Percentiles rank a stretch among this genome's conserved stretches.
These are phyloP conservation scores for Coemansia sp. DNA, from an alignment of 192 early-diverging fungal species.

Conservation along the genomic window DNA sequence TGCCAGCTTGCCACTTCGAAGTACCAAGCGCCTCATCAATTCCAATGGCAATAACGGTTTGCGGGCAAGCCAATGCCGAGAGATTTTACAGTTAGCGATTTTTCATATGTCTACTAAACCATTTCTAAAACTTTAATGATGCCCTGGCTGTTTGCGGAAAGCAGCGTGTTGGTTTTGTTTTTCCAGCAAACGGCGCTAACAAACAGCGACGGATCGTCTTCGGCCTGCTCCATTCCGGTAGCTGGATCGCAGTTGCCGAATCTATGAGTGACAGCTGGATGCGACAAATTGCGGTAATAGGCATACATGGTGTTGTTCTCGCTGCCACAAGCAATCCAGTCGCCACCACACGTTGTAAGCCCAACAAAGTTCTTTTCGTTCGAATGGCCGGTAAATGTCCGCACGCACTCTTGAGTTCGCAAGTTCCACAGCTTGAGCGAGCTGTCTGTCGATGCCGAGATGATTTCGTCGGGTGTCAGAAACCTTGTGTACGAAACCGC, in stretches of 20 bases:
- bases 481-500: conserved; percentile 96
- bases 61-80: too few species aligned
- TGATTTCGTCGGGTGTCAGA: conserved; percentile 68
- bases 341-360: conserved; percentile 66
- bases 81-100: too few species aligned
- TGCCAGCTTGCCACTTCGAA: too few species aligned
- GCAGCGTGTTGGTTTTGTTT: conserved; percentile 66
- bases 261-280: conserved; percentile 69
- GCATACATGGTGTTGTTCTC: conserved; percentile 89
- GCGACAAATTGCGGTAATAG: conserved; percentile 72
- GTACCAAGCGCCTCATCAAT: too few species aligned
- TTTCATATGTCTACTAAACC: conserved; percentile 29
- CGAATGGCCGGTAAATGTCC: conserved; percentile 79
- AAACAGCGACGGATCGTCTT: conserved; percentile 71
- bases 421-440: conserved; percentile 87
- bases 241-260: conserved; percentile 75
- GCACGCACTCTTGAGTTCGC: conserved; percentile 54
- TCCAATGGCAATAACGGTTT: too few species aligned
- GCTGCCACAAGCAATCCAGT: conserved; percentile 91
- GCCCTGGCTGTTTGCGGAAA: conserved; percentile 90
- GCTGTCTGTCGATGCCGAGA: conserved; percentile 91
- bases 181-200: conserved; percentile 94
- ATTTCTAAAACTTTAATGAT: conserved; percentile 80
- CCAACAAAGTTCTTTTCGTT: conserved; percentile 99
- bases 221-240: conserved; percentile 58